A percentile compares a stretch with the other conserved stretches of the same genome.
Evolutionary conservation across 345 rosid species (phyloP).

Genomic region (Dovyalis caffra): DNA sequence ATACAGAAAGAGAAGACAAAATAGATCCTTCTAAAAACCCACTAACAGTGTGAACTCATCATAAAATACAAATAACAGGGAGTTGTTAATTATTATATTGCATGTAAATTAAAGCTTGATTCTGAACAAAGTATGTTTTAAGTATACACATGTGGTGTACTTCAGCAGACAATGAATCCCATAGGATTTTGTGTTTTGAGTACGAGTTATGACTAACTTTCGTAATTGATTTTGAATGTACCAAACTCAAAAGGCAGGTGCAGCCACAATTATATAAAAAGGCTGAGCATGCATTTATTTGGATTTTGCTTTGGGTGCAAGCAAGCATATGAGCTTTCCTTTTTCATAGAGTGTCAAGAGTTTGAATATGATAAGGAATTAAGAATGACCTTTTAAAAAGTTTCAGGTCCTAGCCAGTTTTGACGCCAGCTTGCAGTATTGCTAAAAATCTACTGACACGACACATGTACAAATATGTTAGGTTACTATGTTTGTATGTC

Average conservation of each 20-base stretch:
- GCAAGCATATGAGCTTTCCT: not conserved
- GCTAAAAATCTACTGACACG: no score
- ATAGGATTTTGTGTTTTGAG: not conserved
- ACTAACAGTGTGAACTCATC: not conserved
- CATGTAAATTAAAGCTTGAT: not conserved
- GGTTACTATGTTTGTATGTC: not conserved
- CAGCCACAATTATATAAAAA: not conserved
- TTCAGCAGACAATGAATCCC: not conserved
- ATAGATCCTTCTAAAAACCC: not conserved
- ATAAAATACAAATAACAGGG: not conserved
- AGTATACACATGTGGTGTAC: not conserved
- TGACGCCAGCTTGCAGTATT: not conserved
- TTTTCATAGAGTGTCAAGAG: not conserved
- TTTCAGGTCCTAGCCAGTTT: not conserved
- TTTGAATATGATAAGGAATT: not conserved
- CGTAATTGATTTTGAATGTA: not conserved
- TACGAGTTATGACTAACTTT: not conserved
- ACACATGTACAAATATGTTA: not conserved
- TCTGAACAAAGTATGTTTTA: not conserved
- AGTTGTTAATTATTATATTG: not conserved
- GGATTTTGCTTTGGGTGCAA: not conserved
- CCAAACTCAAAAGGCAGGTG: not conserved
- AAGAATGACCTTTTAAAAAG: not conserved
- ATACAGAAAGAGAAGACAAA: not conserved
- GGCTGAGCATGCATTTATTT: not conserved